These are phyloP conservation scores for Ogataea nonfermentans DNA, from an alignment of 805 yeast genomes.

Conservation along the genomic window DNA sequence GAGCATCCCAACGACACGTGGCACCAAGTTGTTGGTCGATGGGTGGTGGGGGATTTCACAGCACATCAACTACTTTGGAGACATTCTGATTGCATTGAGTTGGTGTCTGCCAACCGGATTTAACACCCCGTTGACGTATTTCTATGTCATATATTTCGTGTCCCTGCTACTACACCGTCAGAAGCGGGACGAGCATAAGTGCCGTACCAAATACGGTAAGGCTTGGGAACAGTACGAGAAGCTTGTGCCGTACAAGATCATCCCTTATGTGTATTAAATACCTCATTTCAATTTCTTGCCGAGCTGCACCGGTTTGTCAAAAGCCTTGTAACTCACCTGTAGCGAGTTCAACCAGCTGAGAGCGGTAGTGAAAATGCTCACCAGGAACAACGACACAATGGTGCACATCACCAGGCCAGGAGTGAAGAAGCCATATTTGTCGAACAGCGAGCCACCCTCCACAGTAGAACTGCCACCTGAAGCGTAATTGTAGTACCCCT, in stretches of 20 bases:
- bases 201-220: constrained; percentile 79
- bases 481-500: neutral
- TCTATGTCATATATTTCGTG: constrained; percentile 81
- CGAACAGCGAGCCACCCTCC: constrained; percentile 47
- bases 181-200: constrained; percentile 86
- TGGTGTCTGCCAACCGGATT: constrained; percentile 93
- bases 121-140: constrained; percentile 79
- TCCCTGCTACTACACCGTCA: constrained; percentile 84
- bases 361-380: constrained; percentile 58
- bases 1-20: constrained; percentile 69
- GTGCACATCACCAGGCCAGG: constrained; percentile 80
- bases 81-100: constrained; percentile 85
- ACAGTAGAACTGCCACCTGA: constrained; percentile 5
- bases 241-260: constrained; percentile 82
- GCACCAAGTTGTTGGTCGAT: constrained; percentile 76
- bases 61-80: constrained; percentile 94
- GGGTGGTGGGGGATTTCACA: constrained; percentile 97
- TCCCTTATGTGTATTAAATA: constrained; percentile 76
- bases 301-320: constrained; percentile 64
- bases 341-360: constrained; percentile 68
- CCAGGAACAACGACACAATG: constrained; percentile 60
- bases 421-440: constrained; percentile 67
- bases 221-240: constrained; percentile 82
- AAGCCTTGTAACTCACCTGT: constrained; percentile 77
- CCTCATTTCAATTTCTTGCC: constrained; percentile 44